Evolutionary conservation across 495 filamentous ascomycete species (phyloP).

Genomic region (Talaromyces stipitatus): DNA sequence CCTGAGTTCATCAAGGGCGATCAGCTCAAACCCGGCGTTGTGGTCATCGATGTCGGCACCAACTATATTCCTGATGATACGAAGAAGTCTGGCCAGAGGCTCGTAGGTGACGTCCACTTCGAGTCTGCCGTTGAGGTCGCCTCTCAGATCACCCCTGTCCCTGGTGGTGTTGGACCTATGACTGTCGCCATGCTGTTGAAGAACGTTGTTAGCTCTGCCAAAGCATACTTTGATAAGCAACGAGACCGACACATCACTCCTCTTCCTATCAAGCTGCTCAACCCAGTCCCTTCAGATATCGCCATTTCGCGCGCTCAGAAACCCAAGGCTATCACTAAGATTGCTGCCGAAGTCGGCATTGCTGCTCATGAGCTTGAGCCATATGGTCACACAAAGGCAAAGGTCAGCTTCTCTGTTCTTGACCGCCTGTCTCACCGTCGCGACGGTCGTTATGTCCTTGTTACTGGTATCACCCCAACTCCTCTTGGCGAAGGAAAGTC

Average conservation of each 20-base stretch:
- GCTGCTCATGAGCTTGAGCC: conserved; percentile 80
- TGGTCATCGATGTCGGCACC: conserved; percentile 96
- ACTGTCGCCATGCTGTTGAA: conserved; percentile 94
- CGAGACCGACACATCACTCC: conserved; percentile 69
- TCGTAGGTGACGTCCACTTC: conserved; percentile 96
- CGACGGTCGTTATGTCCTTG: conserved; percentile 83
- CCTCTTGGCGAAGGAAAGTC: conserved; percentile 98
- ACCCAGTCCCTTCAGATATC: conserved; percentile 87
- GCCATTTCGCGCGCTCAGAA: conserved; percentile 81
- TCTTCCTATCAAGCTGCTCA: conserved; percentile 64
- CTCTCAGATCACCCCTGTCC: conserved; percentile 94
- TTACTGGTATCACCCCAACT: conserved; percentile 93
- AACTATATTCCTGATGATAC: conserved; percentile 93
- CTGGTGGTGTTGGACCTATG: conserved; percentile 96
- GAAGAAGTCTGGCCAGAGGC: conserved; percentile 83
- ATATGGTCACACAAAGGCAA: conserved; percentile 91
- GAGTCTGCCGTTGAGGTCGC: conserved; percentile 79
- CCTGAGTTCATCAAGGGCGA: conserved; percentile 85
- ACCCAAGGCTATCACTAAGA: conserved; percentile 76
- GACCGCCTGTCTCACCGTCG: conserved; percentile 78
- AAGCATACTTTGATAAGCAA: conserved; percentile 71
- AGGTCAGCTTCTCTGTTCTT: conserved; percentile 75
- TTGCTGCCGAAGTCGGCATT: conserved; percentile 86
- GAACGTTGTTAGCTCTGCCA: conserved; percentile 83
- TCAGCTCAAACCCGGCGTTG: conserved; percentile 86